Evolutionary conservation across 2,329 filamentous ascomycete genomes (phyloP).

Genomic region (Paramyrothecium sp.): DNA sequence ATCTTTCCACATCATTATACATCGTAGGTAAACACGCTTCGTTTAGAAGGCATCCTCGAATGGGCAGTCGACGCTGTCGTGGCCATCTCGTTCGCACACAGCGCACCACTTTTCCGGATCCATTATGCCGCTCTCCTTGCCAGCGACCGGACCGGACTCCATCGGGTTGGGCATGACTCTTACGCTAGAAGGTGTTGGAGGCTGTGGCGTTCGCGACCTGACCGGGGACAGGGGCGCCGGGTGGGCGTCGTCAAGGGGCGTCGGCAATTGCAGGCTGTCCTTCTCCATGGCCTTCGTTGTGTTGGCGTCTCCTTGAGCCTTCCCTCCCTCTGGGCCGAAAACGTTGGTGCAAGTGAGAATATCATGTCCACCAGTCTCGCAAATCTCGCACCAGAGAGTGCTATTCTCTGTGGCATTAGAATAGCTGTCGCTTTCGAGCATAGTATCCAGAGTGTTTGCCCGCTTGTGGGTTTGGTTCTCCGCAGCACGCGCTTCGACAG

Average conservation of each 20-base stretch:
- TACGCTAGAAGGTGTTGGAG: constrained; percentile 38
- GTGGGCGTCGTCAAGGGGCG: constrained; percentile 44
- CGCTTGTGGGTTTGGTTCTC: constrained; percentile 47
- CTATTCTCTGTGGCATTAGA: constrained; percentile 71
- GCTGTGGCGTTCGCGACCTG: constrained; percentile 40
- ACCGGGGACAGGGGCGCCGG: constrained; percentile 56
- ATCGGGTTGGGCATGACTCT: constrained; percentile 57
- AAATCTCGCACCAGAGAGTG: constrained; percentile 90
- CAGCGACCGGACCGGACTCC: constrained; percentile 68
- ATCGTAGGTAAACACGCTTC: not conserved
- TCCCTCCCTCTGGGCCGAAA: constrained; percentile 55
- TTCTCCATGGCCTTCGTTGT: constrained; percentile 32
- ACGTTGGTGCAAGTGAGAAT: constrained; percentile 93
- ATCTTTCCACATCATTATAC: not conserved
- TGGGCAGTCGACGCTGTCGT: constrained; percentile 93
- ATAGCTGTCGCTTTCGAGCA: constrained; percentile 68
- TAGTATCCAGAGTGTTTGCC: constrained; percentile 60
- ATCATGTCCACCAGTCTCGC: constrained; percentile 87
- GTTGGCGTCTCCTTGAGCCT: constrained; percentile 26
- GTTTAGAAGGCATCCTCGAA: constrained; percentile 76
- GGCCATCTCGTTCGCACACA: constrained; percentile 91
- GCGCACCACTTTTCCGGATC: constrained; percentile 95
- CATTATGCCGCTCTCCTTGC: constrained; percentile 74
- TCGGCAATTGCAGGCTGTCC: constrained; percentile 37
- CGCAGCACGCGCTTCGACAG: constrained; percentile 44